phyloP scores from a whole-genome alignment of 148 eudicot species.

The Camellia sinensis region DNA sequence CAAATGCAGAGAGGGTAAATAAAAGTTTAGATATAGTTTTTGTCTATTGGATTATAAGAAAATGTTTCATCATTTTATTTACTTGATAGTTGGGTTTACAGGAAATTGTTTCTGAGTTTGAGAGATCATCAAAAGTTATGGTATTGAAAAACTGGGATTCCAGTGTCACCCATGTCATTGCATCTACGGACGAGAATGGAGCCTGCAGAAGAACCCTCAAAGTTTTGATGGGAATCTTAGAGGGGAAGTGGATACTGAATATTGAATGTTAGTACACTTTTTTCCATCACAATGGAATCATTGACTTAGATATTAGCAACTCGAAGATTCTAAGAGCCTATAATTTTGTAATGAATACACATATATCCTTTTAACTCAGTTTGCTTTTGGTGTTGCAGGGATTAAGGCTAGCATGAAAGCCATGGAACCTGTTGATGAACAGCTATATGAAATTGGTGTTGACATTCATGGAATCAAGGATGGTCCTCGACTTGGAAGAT shows the following conservation, averaged over 20 bases:
- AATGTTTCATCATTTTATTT: not conserved
- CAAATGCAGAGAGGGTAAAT: constrained; percentile 63
- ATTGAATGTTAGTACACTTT: constrained; percentile 51
- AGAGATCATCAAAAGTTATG: constrained; percentile 56
- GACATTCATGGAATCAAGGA: constrained; percentile 76
- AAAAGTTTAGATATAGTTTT: constrained; percentile 3
- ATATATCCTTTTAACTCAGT: not conserved
- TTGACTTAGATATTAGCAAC: not conserved
- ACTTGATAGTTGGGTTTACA: constrained; percentile 34
- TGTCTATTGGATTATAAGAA: not conserved
- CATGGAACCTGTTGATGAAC: constrained; percentile 59
- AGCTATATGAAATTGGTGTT: constrained; percentile 58
- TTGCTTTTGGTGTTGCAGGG: constrained; percentile 54
- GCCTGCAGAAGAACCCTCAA: constrained; percentile 92
- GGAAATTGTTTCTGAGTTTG: constrained; percentile 65
- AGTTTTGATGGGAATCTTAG: constrained; percentile 84
- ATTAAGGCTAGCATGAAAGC: constrained; percentile 69
- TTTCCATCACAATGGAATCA: not conserved
- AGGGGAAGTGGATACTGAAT: constrained; percentile 89
- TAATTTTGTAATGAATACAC: not conserved
- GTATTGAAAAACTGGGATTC: constrained; percentile 59
- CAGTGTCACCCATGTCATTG: constrained; percentile 79
- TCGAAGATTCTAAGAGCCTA: not conserved
- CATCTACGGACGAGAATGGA: constrained; percentile 70
- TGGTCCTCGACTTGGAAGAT: constrained; percentile 87